phyloP scores from a whole-genome alignment of 2,329 filamentous ascomycete species.

The Atkinsonella hypoxylon region DNA sequence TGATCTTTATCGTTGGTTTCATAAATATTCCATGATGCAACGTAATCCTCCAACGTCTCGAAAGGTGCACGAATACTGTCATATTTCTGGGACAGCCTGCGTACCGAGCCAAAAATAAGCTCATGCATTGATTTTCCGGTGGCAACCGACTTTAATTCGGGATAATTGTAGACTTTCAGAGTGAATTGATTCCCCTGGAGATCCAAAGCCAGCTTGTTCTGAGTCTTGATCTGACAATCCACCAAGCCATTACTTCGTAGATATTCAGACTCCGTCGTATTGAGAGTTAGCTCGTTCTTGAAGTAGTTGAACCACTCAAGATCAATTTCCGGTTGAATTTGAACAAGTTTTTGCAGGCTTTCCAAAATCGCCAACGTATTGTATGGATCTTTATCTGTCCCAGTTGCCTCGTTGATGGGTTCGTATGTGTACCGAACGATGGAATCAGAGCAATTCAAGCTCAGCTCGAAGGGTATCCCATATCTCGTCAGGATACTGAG shows the following conservation, averaged over 20 bases:
- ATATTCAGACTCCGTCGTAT: neutral
- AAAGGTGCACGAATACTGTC: neutral
- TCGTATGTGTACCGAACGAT: constrained; percentile 2
- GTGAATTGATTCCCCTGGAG: neutral
- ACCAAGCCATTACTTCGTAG: neutral
- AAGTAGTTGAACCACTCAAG: constrained; percentile 1
- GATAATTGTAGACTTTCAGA: neutral
- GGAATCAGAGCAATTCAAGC: constrained; percentile 1
- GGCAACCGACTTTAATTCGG: neutral
- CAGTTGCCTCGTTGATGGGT: neutral
- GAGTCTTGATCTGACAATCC: neutral
- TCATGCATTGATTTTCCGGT: neutral
- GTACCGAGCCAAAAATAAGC: constrained; percentile 1
- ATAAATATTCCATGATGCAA: neutral
- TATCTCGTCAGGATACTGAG: neutral
- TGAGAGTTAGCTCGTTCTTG: neutral
- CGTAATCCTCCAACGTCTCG: neutral
- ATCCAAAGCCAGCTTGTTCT: constrained; percentile 1
- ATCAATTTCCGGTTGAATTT: neutral
- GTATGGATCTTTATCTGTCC: neutral
- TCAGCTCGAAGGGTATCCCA: constrained; percentile 1
- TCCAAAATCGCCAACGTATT: neutral
- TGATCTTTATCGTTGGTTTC: too few relatives aligned
- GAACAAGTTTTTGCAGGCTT: neutral
- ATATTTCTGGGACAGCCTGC: neutral